phyloP scores from a whole-genome alignment of 768 basidiomycete species.

The Mycena olivaceomarginata region DNA sequence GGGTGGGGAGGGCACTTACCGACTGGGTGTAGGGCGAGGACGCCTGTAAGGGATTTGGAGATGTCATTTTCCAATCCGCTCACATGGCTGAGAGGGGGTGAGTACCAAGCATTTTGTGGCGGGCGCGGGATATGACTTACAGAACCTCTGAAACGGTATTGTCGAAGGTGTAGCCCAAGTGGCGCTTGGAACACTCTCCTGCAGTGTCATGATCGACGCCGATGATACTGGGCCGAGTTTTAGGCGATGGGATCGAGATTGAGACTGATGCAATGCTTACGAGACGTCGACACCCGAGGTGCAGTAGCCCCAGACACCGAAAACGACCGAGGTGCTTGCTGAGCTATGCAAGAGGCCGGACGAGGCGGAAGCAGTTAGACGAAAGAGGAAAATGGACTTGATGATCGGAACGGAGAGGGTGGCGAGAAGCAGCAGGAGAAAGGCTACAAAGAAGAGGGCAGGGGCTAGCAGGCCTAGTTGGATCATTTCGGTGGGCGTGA shows the following conservation, averaged over 20 bases:
- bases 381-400: slow-evolving; percentile 73
- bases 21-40: slow-evolving; percentile 74
- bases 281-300: slow-evolving; percentile 65
- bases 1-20: slow-evolving; percentile 55
- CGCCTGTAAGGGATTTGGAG: slow-evolving; percentile 66
- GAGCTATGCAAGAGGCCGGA: slow-evolving; percentile 57
- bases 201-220: slow-evolving; percentile 61
- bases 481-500: slow-evolving; percentile 44
- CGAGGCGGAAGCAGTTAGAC: slow-evolving; percentile 60
- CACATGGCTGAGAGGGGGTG: slow-evolving; percentile 53
- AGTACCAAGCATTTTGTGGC: slow-evolving; percentile 19
- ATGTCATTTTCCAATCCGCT: slow-evolving; percentile 62
- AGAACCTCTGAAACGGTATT: slow-evolving; percentile 65
- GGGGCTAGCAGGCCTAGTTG: slow-evolving; percentile 57
- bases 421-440: slow-evolving; percentile 77
- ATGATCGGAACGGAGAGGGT: slow-evolving; percentile 79
- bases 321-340: slow-evolving; percentile 62
- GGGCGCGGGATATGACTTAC: slow-evolving; percentile 54
- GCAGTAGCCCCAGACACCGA: slow-evolving; percentile 83
- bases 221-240: slow-evolving; percentile 57
- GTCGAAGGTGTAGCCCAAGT: slow-evolving; percentile 77
- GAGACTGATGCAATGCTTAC: slow-evolving; percentile 54
- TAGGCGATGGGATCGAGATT: slow-evolving; percentile 31
- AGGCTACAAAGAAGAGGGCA: slow-evolving; percentile 69
- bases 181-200: slow-evolving; percentile 66